Conservation (phyloP, 2,329 filamentous ascomycete species). For the Eutypa lata region DNA sequence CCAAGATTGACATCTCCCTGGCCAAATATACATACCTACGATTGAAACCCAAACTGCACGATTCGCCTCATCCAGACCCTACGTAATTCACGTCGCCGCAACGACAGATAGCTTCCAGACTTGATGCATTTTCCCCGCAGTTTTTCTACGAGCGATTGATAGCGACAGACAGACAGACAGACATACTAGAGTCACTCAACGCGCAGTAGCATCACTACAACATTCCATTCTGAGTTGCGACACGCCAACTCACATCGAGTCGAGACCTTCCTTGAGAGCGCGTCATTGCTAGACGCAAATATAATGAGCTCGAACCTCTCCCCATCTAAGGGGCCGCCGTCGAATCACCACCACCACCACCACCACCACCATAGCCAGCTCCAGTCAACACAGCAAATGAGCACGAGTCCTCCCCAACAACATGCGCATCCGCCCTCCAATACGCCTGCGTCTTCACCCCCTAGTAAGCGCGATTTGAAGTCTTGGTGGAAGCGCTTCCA, state of each 20-base stretch:
- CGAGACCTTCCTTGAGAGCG: constrained; percentile 24
- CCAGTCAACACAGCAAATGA: constrained; percentile 4
- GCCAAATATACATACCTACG: not conserved
- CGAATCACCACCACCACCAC: constrained; percentile 6
- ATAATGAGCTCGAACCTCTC: constrained; percentile 30
- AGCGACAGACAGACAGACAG: not conserved
- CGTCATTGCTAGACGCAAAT: constrained; percentile 21
- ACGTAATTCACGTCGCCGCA: not conserved
- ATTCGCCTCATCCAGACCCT: not conserved
- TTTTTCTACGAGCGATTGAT: not conserved
- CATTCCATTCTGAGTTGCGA: not conserved
- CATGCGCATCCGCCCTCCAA: constrained; percentile 27
- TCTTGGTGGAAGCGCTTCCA: constrained; percentile 99
- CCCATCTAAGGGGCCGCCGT: constrained; percentile 21
- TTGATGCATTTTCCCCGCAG: not conserved
- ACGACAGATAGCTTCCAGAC: not conserved
- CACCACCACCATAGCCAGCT: constrained; percentile 5
- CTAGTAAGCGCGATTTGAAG: constrained; percentile 81
- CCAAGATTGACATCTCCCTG: too few species aligned
- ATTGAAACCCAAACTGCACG: not conserved
- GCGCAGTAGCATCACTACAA: not conserved
- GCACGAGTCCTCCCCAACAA: constrained; percentile 23
- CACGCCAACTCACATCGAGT: constrained; percentile 3
- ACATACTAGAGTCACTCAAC: not conserved
- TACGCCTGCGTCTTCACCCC: constrained; percentile 58